phyloP scores from a whole-genome alignment of 257 asterid genomes.

The Solanum appendiculatum region DNA sequence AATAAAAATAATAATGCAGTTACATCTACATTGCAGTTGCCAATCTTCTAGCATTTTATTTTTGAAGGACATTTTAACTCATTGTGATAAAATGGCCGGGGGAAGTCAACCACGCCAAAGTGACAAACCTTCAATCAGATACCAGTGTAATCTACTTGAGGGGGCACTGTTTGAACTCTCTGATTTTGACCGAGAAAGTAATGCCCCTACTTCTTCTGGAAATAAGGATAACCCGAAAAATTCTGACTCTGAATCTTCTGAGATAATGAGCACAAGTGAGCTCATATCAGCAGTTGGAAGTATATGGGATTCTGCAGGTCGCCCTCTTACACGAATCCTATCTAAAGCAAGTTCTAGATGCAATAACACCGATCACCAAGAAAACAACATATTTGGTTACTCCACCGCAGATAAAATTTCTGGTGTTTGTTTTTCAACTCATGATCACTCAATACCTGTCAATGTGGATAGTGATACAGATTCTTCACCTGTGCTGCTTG shows the following conservation, averaged over 20 bases:
- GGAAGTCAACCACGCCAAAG: slow-evolving; percentile 25
- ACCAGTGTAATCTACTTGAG: slow-evolving; percentile 20
- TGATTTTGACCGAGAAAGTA: slow-evolving; percentile 14
- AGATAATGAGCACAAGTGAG: slow-evolving; percentile 52
- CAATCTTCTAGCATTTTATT: not conserved
- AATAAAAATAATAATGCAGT: not conserved
- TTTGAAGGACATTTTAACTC: not conserved
- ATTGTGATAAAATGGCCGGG: slow-evolving; percentile 25
- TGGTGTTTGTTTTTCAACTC: slow-evolving; percentile 13
- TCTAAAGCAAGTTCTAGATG: slow-evolving; percentile 23
- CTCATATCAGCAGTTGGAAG: slow-evolving; percentile 56
- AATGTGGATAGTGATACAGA: slow-evolving; percentile 13
- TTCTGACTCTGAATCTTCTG: slow-evolving; percentile 26
- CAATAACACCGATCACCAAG: slow-evolving; percentile 15
- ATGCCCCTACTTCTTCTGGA: slow-evolving; percentile 18
- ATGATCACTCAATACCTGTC: slow-evolving; percentile 17
- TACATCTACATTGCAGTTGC: slow-evolving; percentile 7
- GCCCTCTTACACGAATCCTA: slow-evolving; percentile 48
- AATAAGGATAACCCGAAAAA: slow-evolving; percentile 19
- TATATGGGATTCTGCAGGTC: slow-evolving; percentile 45
- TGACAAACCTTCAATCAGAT: slow-evolving; percentile 38
- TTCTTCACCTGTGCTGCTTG: slow-evolving; percentile 11
- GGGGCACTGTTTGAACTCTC: slow-evolving; percentile 35
- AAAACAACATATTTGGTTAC: slow-evolving; percentile 19
- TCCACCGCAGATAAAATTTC: slow-evolving; percentile 14